Evolutionary conservation across 305 asterid genomes (phyloP), one percentile per base, ranked within the genome.

Genomic region (Lippia alba): DNA sequence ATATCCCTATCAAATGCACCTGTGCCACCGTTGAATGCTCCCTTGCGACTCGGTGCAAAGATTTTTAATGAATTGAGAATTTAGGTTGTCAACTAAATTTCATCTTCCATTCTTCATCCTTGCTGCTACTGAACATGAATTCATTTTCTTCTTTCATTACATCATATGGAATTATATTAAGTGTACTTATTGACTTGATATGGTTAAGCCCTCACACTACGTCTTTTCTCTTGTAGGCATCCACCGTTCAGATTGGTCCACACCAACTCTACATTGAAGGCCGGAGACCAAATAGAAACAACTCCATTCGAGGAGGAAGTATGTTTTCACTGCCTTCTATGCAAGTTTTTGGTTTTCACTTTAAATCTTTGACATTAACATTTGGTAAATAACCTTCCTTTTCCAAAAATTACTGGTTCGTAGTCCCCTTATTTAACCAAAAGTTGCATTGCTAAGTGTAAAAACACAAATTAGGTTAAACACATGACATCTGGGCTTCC

Each of bases 261-360:
- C 84, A 92, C 75, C 93, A 85, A 67, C 88, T 92, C 69, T 86
- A 87, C 83, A 83, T 91, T 64, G 98, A 92, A 91, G 98, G 97
- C 56, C 84, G 98, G 70, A 82, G 96, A 85, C 96, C 98, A 5
- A 91, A 83, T 83, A 82, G 97, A 80, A 81, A 84, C 77, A 82
- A 72, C 68, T 66, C 83, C 24, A 66, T 77, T 72, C 88, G 96
- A 53, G 87, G 90, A 12, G 98, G 97, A 84, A 90, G 98, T 92
- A 89, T 4, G 96, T 81, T 32, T 56, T 48, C 45, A 7, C 51
- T 60, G 58, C 53, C 17, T 68, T 6, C n/a, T 32, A 6, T 69
- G 50, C 51, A 61, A 51, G 45, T 16, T 14, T 36, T 33, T 64
- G 20, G 53, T 67, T 39, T 10, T 17, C 30, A 44, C 10, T 67